Conservation (phyloP, 208 protist species). For the Trypanosoma grayi region DNA sequence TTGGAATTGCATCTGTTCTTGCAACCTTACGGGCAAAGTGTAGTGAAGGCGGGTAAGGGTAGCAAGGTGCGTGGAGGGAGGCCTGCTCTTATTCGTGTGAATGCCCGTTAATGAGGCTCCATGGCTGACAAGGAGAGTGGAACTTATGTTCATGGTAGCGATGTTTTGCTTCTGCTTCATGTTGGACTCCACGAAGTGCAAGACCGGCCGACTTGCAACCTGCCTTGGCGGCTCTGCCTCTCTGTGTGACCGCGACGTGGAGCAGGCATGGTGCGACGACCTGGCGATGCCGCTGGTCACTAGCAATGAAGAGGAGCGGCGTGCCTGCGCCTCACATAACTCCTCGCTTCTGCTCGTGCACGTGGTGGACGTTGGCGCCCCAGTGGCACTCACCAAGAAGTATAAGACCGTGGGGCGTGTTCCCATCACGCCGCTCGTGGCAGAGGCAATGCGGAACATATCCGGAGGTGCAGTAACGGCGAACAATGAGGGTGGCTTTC, state of each 20-base stretch:
- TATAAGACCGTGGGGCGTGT: not conserved
- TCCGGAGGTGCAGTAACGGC: not conserved
- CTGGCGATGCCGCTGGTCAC: not conserved
- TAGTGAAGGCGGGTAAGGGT: too few relatives aligned
- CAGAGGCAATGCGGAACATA: conserved; percentile 1
- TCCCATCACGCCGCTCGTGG: conserved; percentile 5
- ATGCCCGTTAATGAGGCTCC: conserved; percentile 34
- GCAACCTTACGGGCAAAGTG: too few relatives aligned
- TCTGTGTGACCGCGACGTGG: conserved; percentile 5
- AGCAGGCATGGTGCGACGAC: conserved; percentile 9
- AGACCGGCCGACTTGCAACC: not conserved
- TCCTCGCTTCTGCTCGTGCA: conserved; percentile 13
- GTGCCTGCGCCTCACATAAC: conserved; percentile 3
- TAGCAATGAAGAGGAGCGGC: not conserved
- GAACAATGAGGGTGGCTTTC: not conserved
- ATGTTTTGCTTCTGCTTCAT: conserved; percentile 33
- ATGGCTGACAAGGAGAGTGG: conserved; percentile 30
- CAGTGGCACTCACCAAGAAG: not conserved
- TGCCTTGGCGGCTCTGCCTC: conserved; percentile 6
- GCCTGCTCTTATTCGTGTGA: conserved; percentile 15
- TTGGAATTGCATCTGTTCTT: too few relatives aligned
- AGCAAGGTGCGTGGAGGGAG: too few relatives aligned
- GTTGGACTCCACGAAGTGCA: conserved; percentile 33
- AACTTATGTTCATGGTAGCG: conserved; percentile 26
- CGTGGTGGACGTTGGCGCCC: conserved; percentile 11